Evolutionary conservation across 2,329 filamentous ascomycete species (phyloP), one percentile per base, ranked within the genome.

Genomic region (Alternaria sp.): DNA sequence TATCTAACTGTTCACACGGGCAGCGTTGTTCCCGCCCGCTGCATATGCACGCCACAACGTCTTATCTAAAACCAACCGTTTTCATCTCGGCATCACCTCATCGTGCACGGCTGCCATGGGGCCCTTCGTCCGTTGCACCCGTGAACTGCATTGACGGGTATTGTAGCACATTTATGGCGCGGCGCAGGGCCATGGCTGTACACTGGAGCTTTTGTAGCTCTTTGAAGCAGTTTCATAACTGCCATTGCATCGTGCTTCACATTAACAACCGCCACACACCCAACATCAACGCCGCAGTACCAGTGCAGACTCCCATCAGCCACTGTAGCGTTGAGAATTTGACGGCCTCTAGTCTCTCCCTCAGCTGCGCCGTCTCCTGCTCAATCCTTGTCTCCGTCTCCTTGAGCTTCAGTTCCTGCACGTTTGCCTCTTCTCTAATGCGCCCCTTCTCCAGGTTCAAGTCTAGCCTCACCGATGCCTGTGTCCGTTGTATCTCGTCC

Each of bases 321-420:
- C 95, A 99, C 84, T 99, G 95, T 78, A 99, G 81, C 36, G 95
- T 98, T 76, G 93, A 93, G 81, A 98, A 98, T 85, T 99, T 99
- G 79, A 99, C 95, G 69, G 93, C 92, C 82, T 99, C 95, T 49
- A 99, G 85, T 81, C 96, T 90, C 84, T 98, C 95, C 68, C 93
- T 85, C 75, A 99, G 79, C 32, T 91, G 91, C 41, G 60, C 94
- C 55, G 95, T 93, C 84, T 98, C 95, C 82, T 98, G 94, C 84
- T 99, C 95, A 74, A 99, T 98, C 81, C 96, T 90, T 59, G 94
- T 97, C 83, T 99, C 95, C 12, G 95, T 98, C 86, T 99, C 95
- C 84, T 97, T 97, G 74, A 99, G 93, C 84, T 97, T 96, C 81
- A 99, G 88, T 80, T 99, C 95, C 82, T 98, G 95, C 59, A 92